phyloP scores from a whole-genome alignment of 805 yeast genomes.

The Monosporozyma aquatica region DNA sequence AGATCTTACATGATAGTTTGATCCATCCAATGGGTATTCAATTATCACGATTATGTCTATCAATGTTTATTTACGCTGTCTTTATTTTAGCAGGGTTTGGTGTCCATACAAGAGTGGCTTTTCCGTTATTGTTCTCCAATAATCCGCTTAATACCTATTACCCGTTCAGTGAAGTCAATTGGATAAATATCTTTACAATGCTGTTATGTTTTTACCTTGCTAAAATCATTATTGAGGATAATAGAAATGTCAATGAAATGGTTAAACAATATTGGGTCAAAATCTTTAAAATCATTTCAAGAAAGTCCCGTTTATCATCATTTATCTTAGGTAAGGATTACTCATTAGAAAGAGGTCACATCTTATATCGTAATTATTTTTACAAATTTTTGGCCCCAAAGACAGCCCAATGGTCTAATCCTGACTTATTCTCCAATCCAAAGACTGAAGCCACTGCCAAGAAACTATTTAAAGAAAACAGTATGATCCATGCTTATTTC shows the following conservation, averaged over 20 bases:
- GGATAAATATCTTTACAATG: constrained; percentile 8
- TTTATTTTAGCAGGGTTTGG: constrained; percentile 75
- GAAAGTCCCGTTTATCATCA: constrained; percentile 64
- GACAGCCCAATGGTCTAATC: constrained; percentile 32
- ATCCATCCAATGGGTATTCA: constrained; percentile 68
- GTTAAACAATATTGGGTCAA: constrained; percentile 50
- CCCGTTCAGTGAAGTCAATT: constrained; percentile 1
- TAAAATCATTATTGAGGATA: constrained; percentile 20
- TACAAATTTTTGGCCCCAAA: constrained; percentile 36
- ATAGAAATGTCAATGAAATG: constrained; percentile 28
- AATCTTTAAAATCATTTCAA: constrained; percentile 47
- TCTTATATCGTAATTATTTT: constrained; percentile 44
- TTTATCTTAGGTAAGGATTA: constrained; percentile 58
- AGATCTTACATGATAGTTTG: constrained; percentile 78
- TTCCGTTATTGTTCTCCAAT: constrained; percentile 31
- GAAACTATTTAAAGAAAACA: constrained; percentile 35
- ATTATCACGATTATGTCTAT: constrained; percentile 58
- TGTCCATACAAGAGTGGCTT: constrained; percentile 41
- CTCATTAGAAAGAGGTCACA: constrained; percentile 61
- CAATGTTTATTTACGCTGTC: constrained; percentile 64
- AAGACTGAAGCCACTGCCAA: constrained; percentile 40
- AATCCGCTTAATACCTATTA: constrained; percentile 14
- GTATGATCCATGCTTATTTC: constrained; percentile 43
- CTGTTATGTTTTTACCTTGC: constrained; percentile 34
- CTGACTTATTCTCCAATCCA: constrained; percentile 50